phyloP scores from a whole-genome alignment of 345 rosid genomes.

The Lumnitzera littorea region DNA sequence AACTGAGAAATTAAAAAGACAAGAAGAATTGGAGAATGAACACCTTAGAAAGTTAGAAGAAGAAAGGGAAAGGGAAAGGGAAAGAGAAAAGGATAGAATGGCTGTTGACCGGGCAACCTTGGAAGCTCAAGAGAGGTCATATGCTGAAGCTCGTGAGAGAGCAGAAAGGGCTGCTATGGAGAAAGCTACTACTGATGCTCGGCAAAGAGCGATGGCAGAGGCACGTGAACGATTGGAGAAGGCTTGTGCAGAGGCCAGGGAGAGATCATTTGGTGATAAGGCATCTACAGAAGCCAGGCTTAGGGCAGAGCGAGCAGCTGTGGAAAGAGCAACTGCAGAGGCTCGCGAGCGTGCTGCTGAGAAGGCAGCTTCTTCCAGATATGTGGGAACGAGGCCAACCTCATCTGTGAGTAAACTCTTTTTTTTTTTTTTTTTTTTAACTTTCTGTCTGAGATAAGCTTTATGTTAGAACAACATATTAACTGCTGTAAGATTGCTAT shows the following conservation, averaged over 20 bases:
- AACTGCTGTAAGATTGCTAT: slow-evolving; percentile 12
- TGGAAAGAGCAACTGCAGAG: slow-evolving; percentile 90
- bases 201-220: slow-evolving; percentile 68
- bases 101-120: slow-evolving; percentile 56
- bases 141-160: slow-evolving; percentile 43
- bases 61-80: slow-evolving; percentile 85
- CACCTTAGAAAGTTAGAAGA: slow-evolving; percentile 70
- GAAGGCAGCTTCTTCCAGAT: slow-evolving; percentile 54
- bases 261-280: slow-evolving; percentile 53
- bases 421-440: neutral
- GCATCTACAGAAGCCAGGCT: slow-evolving; percentile 49
- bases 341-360: slow-evolving; percentile 91
- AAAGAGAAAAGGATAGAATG: slow-evolving; percentile 95
- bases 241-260: slow-evolving; percentile 89
- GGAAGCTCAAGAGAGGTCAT: slow-evolving; percentile 48
- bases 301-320: slow-evolving; percentile 86
- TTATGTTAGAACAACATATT: too few relatives aligned
- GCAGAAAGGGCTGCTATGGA: slow-evolving; percentile 51
- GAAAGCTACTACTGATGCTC: slow-evolving; percentile 45
- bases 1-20: slow-evolving; percentile 48
- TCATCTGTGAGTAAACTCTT: slow-evolving; percentile 28
- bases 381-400: slow-evolving; percentile 34
- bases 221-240: slow-evolving; percentile 93
- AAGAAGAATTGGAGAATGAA: slow-evolving; percentile 54
- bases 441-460: too few relatives aligned